Evolutionary conservation across 495 filamentous ascomycete genomes (phyloP).

Genomic region (Penicillium lagena): DNA sequence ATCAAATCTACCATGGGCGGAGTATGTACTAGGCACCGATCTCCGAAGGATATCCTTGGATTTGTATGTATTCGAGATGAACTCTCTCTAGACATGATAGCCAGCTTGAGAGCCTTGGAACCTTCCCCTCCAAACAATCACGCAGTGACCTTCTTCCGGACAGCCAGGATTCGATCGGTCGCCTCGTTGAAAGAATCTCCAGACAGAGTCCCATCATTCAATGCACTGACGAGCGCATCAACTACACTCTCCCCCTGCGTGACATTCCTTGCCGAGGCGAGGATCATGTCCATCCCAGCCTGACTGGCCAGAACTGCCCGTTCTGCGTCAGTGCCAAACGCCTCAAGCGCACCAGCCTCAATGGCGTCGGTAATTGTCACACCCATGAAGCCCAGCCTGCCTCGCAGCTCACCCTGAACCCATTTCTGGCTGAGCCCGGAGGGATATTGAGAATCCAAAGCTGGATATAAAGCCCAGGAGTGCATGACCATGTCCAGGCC

Average conservation of each 20-base stretch:
- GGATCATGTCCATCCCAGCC: conserved; percentile 27
- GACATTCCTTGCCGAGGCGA: conserved; percentile 23
- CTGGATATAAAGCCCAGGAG: conserved; percentile 30
- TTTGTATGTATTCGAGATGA: no score
- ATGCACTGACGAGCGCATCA: conserved; percentile 14
- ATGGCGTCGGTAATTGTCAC: conserved; percentile 30
- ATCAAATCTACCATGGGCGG: no score
- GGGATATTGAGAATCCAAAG: conserved; percentile 20
- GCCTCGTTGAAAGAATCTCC: conserved; percentile 7
- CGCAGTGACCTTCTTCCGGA: conserved; percentile 12
- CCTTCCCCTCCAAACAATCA: no score
- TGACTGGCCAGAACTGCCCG: conserved; percentile 19
- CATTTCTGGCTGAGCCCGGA: conserved; percentile 24
- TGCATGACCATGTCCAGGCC: conserved; percentile 30
- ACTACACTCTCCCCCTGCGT: conserved; percentile 22
- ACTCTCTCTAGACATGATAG: no score
- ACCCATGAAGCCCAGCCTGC: conserved; percentile 22
- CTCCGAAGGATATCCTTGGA: no score
- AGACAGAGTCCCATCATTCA: conserved; percentile 14
- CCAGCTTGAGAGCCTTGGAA: no score
- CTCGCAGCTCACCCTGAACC: conserved; percentile 22
- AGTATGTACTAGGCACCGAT: no score
- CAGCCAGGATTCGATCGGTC: conserved; percentile 14
- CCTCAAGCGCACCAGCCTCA: conserved; percentile 24
- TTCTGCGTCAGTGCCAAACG: conserved; percentile 16